A percentile compares a stretch with the other conserved stretches of the same genome.
Conservation (phyloP, 768 basidiomycete genomes). For the Phaeotremella skinneri region DNA sequence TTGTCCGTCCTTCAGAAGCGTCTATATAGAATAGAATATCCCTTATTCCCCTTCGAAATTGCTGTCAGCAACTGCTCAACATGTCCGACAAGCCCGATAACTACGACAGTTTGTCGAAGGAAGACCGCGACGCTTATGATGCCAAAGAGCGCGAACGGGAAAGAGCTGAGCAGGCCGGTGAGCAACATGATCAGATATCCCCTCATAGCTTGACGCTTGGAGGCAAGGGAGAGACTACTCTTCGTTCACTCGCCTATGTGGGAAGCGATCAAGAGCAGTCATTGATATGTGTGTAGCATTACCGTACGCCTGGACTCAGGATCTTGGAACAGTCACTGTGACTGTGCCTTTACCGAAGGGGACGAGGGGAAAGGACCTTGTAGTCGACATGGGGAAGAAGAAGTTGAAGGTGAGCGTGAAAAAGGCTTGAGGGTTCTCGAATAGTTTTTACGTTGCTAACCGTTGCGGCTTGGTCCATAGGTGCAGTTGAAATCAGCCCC, state of each 20-base stretch:
- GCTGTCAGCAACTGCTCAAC: not conserved
- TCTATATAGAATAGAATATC: too few relatives aligned
- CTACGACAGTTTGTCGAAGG: slow-evolving; percentile 72
- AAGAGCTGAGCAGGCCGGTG: slow-evolving; percentile 78
- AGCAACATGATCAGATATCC: slow-evolving; percentile 32
- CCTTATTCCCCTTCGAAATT: not conserved
- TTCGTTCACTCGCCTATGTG: slow-evolving; percentile 9
- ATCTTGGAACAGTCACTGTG: slow-evolving; percentile 81
- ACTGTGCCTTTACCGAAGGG: slow-evolving; percentile 80
- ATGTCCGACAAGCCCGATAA: slow-evolving; percentile 37
- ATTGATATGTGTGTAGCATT: slow-evolving; percentile 58
- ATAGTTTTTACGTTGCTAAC: not conserved
- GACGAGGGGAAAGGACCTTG: slow-evolving; percentile 74
- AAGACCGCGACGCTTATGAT: slow-evolving; percentile 73
- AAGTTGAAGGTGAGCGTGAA: slow-evolving; percentile 66
- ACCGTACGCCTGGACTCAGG: slow-evolving; percentile 89
- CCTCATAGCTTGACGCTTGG: slow-evolving; percentile 10
- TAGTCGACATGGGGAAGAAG: slow-evolving; percentile 73
- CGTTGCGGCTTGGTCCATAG: slow-evolving; percentile 11
- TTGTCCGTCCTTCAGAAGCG: too few relatives aligned
- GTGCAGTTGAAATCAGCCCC: slow-evolving; percentile 66
- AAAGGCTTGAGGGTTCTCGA: not conserved
- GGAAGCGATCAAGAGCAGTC: slow-evolving; percentile 14
- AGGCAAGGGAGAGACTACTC: not conserved
- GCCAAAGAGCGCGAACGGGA: slow-evolving; percentile 66